Evolutionary conservation across 1,284 basidiomycete genomes (phyloP).

Genomic region (Vanrija pseudolonga): DNA sequence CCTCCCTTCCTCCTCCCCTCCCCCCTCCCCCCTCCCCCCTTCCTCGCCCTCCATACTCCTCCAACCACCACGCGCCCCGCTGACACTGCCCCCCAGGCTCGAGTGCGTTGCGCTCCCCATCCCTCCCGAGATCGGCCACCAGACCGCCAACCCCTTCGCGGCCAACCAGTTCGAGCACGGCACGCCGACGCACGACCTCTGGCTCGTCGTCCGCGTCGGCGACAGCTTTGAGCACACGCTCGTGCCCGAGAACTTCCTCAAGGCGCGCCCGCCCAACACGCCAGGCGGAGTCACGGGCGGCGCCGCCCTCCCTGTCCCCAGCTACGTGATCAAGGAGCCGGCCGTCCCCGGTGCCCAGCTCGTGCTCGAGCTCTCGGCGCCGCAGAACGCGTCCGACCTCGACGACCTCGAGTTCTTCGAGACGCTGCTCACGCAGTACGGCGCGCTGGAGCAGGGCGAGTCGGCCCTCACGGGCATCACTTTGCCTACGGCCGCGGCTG

Average conservation of each 20-base stretch:
- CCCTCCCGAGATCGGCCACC: slow-evolving; percentile 39
- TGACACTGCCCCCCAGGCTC: slow-evolving; percentile 25
- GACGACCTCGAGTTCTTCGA: slow-evolving; percentile 69
- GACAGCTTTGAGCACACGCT: slow-evolving; percentile 44
- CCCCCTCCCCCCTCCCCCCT: not conserved
- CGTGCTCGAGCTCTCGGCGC: slow-evolving; percentile 41
- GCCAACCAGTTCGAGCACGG: slow-evolving; percentile 29
- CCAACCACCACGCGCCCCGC: not conserved
- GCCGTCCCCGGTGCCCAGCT: slow-evolving; percentile 41
- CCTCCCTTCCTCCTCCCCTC: not conserved
- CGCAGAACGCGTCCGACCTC: slow-evolving; percentile 27
- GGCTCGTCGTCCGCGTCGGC: slow-evolving; percentile 46
- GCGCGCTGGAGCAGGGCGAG: slow-evolving; percentile 36
- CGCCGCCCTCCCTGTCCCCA: slow-evolving; percentile 36
- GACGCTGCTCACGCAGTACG: slow-evolving; percentile 65
- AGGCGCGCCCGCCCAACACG: slow-evolving; percentile 9
- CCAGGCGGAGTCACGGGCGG: slow-evolving; percentile 14
- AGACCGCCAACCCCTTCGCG: slow-evolving; percentile 49
- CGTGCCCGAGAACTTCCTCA: slow-evolving; percentile 32
- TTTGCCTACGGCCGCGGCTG: slow-evolving; percentile 6
- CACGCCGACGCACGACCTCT: slow-evolving; percentile 46
- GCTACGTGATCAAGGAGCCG: slow-evolving; percentile 16
- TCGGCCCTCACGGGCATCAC: slow-evolving; percentile 28
- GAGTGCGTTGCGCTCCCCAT: slow-evolving; percentile 48
- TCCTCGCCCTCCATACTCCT: not conserved